Percentiles rank a stretch among this genome's conserved stretches.
phyloP scores from a whole-genome alignment of 164 flowering plant genomes.

The Aristolochia fimbriata region DNA sequence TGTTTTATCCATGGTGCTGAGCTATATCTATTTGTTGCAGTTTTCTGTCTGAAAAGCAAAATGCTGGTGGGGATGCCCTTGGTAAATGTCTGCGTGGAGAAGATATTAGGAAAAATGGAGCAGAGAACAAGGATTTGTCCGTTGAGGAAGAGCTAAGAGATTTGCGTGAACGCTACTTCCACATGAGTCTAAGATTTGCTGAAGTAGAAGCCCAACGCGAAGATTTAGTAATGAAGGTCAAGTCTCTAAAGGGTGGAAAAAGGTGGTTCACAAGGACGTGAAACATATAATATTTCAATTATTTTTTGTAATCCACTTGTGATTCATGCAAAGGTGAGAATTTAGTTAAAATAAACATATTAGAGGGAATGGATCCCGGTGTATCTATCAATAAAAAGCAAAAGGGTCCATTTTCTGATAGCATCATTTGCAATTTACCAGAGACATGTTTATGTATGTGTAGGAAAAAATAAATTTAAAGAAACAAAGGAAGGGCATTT shows the following conservation, averaged over 20 bases:
- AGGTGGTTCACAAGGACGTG: constrained; percentile 46
- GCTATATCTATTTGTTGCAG: constrained; percentile 20
- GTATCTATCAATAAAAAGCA: too few species aligned
- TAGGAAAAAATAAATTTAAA: too few species aligned
- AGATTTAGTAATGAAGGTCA: constrained; percentile 84
- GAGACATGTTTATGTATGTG: too few species aligned
- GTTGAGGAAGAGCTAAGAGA: constrained; percentile 69
- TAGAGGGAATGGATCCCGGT: too few species aligned
- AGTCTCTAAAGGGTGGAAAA: constrained; percentile 26
- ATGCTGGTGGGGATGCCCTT: constrained; percentile 12
- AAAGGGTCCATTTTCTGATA: too few species aligned
- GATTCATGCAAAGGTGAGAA: too few species aligned
- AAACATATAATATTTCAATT: background rate
- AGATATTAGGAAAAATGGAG: constrained; percentile 22
- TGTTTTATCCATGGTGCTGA: background rate
- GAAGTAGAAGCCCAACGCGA: constrained; percentile 81
- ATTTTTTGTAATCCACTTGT: background rate
- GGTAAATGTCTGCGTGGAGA: constrained; percentile 18
- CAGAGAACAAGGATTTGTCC: constrained; percentile 29
- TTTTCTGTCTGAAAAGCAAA: constrained; percentile 23
- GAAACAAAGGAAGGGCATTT: too few species aligned
- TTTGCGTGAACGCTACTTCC: constrained; percentile 64
- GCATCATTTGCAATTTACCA: too few species aligned
- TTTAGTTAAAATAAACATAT: too few species aligned
- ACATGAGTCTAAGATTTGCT: constrained; percentile 86